A percentile compares a stretch with the other conserved stretches of the same genome.
Conservation (phyloP, 2,329 filamentous ascomycete genomes). For the Akanthomyces lecanii region DNA sequence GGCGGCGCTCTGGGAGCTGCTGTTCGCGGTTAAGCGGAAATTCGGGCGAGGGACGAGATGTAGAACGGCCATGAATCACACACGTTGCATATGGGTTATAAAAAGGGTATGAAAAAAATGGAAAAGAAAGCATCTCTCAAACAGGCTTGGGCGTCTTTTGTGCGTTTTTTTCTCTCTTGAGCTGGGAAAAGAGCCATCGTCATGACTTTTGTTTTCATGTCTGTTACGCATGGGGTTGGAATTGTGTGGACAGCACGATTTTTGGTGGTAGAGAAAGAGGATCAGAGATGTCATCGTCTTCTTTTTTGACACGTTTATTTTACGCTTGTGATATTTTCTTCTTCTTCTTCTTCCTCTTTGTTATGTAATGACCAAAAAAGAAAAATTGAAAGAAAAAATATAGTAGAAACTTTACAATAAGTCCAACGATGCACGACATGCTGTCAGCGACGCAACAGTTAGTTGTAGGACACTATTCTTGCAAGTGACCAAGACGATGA, state of each 20-base stretch:
- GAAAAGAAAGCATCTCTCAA: constrained; percentile 12
- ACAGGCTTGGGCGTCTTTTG: constrained; percentile 15
- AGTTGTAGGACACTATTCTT: no score
- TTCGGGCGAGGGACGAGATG: background rate
- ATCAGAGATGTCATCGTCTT: background rate
- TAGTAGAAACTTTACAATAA: background rate
- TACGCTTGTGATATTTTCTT: background rate
- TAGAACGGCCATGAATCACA: constrained; percentile 8
- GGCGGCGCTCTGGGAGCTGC: constrained; percentile 72
- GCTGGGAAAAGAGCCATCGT: background rate
- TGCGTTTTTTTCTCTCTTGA: background rate
- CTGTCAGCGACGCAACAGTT: no score
- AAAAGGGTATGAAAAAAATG: constrained; percentile 8
- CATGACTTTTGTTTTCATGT: constrained; percentile 14
- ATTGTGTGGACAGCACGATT: constrained; percentile 7
- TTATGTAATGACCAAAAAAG: constrained; percentile 17
- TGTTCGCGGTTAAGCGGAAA: constrained; percentile 50
- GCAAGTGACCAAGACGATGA: background rate
- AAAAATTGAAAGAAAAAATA: constrained; percentile 10
- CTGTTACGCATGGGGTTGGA: constrained; percentile 9
- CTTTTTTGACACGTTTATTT: constrained; percentile 6
- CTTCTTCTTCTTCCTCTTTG: constrained; percentile 1
- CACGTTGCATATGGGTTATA: constrained; percentile 15
- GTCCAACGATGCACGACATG: background rate
- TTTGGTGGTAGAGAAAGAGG: constrained; percentile 4